A percentile compares a stretch with the other conserved stretches of the same genome.
phyloP scores from a whole-genome alignment of 1,139 yeast species.

The Hyphopichia fennica region DNA sequence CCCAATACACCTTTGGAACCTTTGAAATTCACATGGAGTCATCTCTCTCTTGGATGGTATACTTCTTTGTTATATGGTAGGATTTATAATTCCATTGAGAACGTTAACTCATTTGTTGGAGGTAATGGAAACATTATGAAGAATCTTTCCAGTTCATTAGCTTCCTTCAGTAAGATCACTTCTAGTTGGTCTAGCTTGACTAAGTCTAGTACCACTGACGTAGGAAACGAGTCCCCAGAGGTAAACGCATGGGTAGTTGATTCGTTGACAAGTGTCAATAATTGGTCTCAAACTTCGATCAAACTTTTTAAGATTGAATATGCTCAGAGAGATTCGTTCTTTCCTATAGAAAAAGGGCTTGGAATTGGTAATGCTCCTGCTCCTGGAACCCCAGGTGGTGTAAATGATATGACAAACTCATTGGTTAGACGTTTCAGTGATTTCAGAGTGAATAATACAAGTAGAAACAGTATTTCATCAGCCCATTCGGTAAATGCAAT shows the following conservation, averaged over 20 bases:
- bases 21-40: conserved; percentile 61
- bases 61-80: conserved; percentile 65
- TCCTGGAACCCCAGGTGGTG: conserved; percentile 41
- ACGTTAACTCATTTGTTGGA: conserved; percentile 19
- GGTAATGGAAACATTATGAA: conserved; percentile 30
- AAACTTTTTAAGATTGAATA: conserved; percentile 59
- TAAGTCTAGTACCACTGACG: conserved; percentile 14
- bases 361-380: conserved; percentile 17
- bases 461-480: conserved; percentile 24
- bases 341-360: conserved; percentile 19
- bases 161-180: conserved; percentile 46
- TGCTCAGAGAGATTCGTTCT: conserved; percentile 38
- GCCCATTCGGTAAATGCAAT: conserved; percentile 19
- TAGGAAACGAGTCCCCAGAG: conserved; percentile 7
- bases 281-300: conserved; percentile 68
- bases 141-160: conserved; percentile 40
- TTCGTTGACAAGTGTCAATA: conserved; percentile 33
- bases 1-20: conserved; percentile 46
- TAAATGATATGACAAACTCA: conserved; percentile 53
- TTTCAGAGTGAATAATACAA: conserved; percentile 29
- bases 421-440: conserved; percentile 51
- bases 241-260: conserved; percentile 22
- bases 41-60: conserved; percentile 75
- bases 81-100: conserved; percentile 50
- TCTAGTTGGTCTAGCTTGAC: conserved; percentile 38